Percentiles rank a stretch among this genome's conserved stretches.
Evolutionary conservation across 108 stramenopile genomes (phyloP).

Genomic region (Phaeodactylum tricornutum): DNA sequence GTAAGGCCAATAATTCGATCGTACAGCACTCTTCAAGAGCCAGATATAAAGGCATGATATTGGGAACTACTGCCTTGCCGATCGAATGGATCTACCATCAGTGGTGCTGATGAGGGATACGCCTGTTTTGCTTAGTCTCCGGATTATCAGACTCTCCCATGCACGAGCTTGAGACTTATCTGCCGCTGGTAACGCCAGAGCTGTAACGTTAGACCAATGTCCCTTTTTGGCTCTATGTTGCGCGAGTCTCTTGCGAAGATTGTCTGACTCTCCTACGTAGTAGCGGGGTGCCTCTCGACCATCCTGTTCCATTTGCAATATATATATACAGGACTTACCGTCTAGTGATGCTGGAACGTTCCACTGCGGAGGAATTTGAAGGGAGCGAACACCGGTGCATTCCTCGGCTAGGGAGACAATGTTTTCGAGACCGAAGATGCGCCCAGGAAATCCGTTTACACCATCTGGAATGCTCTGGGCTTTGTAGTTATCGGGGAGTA

Average conservation of each 20-base stretch:
- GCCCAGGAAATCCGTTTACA: no score
- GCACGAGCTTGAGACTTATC: slow-evolving; percentile 59
- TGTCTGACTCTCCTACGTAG: slow-evolving; percentile 88
- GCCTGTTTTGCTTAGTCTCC: no score
- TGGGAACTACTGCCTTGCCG: no score
- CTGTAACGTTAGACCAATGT: slow-evolving; percentile 26
- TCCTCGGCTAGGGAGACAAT: slow-evolving; percentile 20
- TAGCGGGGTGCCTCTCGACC: slow-evolving; percentile 13
- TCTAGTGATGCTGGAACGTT: slow-evolving; percentile 59
- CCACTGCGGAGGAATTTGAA: slow-evolving; percentile 37
- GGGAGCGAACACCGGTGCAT: neutral
- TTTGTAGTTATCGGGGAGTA: neutral
- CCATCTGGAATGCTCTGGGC: no score
- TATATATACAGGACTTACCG: slow-evolving; percentile 72
- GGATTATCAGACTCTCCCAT: slow-evolving; percentile 63
- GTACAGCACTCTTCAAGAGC: no score
- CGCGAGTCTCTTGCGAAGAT: slow-evolving; percentile 39
- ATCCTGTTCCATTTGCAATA: slow-evolving; percentile 37
- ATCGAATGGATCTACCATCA: no score
- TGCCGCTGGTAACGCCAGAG: slow-evolving; percentile 38
- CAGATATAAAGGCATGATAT: no score
- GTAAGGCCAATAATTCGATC: no score
- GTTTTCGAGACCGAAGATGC: slow-evolving; percentile 16
- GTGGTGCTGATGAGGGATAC: no score
- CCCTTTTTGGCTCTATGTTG: slow-evolving; percentile 57